Percentiles rank a stretch among this genome's conserved stretches.
Conservation (phyloP, 345 rosid genomes). For the Viola odorata region DNA sequence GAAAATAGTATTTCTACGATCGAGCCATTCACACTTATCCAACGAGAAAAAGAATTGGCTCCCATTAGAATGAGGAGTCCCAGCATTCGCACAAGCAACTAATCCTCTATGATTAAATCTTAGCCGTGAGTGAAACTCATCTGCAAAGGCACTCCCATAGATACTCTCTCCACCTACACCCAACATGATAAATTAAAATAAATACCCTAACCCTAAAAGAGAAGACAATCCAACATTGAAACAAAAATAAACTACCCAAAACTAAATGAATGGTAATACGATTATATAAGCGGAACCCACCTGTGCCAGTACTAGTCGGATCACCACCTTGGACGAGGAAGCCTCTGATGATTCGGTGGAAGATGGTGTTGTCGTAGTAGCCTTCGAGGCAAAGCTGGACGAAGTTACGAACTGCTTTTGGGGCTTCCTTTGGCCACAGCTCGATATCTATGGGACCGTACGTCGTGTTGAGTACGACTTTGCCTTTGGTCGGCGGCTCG, state of each 20-base stretch:
- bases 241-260: not conserved
- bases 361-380: conserved; percentile 75
- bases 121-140: conserved; percentile 83
- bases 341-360: conserved; percentile 87
- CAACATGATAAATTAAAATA: not conserved
- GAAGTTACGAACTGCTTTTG: conserved; percentile 89
- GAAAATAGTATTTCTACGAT: conserved; percentile 68
- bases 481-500: conserved; percentile 95
- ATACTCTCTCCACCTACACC: conserved; percentile 77
- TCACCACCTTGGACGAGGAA: conserved; percentile 89
- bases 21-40: conserved; percentile 95
- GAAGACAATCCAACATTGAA: not conserved
- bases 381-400: conserved; percentile 92
- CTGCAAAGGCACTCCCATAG: conserved; percentile 61
- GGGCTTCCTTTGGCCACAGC: conserved; percentile 95
- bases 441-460: conserved; percentile 86
- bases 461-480: conserved; percentile 70
- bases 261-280: not conserved
- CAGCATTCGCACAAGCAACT: conserved; percentile 90
- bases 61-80: conserved; percentile 76
- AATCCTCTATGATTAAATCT: conserved; percentile 88
- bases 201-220: not conserved
- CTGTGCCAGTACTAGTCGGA: conserved; percentile 84
- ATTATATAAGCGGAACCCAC: conserved; percentile 22
- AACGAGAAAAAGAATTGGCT: conserved; percentile 90